Evolutionary conservation across 768 basidiomycete species (phyloP), one percentile per base, ranked within the genome.

Genomic region (Termitomyces sp.): DNA sequence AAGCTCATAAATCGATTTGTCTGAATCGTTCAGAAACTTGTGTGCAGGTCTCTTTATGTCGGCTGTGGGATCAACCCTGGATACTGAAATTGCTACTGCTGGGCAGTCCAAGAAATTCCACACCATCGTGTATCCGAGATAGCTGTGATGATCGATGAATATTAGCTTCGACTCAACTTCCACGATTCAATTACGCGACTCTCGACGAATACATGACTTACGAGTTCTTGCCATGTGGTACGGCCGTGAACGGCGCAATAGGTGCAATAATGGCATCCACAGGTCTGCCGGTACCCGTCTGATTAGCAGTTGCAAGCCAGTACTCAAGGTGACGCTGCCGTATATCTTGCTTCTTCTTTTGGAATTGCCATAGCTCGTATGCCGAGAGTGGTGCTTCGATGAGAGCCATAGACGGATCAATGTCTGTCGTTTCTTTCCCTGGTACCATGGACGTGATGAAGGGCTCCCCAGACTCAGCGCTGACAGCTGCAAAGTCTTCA

Each of bases 241-340:
- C 70, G 1, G 89, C 85, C 0, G 77, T 70, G 63, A 73, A 84
- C 1, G 87, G 76, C 2, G 85, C 84, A 2, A 73, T 76, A 21
- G 91, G 86, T 2, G 75, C 70, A 35, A 92, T 84, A 61, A 93
- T 81, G 1, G 85, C 89, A 64, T 92, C 91, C 6, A 91, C 79
- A 5, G 88, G 85, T 2, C 91, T 71, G 1, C 85, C 87, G 0
- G 88, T 91, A 0, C 80, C 81, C 0, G 88, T 91, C 14, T 62
- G 46, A 0, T 53, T 59, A 10, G 61, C 70, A 0, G 84, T 86
- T 5, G 69, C 73, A 50, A 84, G 76, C 89, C 88, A 91, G 48
- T 80, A 69, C 46, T 83, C 78, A 45, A 88, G 68, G 64, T 89
- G 83, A 48, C 76, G 74, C 60, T 82, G 73, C 25, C 86, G 77